Base-by-base conservation (phyloP, 75 land plant genomes). In the Picea sitchensis region DNA sequence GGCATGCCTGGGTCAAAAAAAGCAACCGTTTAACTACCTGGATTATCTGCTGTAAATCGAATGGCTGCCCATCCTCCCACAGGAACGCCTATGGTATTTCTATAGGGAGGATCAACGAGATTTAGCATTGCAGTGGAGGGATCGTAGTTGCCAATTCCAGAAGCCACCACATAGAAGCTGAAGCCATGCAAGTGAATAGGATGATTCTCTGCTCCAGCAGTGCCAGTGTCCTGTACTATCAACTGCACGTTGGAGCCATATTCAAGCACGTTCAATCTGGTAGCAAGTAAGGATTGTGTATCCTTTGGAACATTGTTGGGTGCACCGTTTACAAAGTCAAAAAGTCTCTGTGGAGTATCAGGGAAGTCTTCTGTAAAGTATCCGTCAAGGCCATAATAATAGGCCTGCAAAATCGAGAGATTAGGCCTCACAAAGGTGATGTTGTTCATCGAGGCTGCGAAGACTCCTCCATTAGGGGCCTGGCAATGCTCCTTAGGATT, bases 361-460 rank as follows among this genome's bases (percentile, higher is more conserved):
- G 80, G 86, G 56, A 83, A 84, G 23, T 83, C 85, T 11, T 76
- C 41, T 5, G 69, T 84, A 72, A 60, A 82, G 26, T 54, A 62
- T 51, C 79, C 85, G 12, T 31, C 14, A 26, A 59, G 76, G n/a
- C 32, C 58, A 17, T 57, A 3, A 32, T 90, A 90, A 63, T 87
- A 84, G n/a, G 91, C 91, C 77, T 90, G 73, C 72, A 90, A 59
- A 6, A 90, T 76, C 2, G 91, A 83, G 31, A 83, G 54, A 0
- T 44, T 81, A 14, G 93, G 92, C 30, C 65, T 81, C 8, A 81
- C 75, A 72, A 92, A 92, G 13, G 82, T 80, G 15, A 85, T 78
- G 77, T 92, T 92, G 80, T 92, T 92, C 82, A 92, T 84, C 1
- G 88, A 82, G 0, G 85, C 90, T 1, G 82, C 73, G 38, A 87